Evolutionary conservation across 2,329 filamentous ascomycete genomes (phyloP), one percentile per base, ranked within the genome.

Genomic region (Penicillium verrucosum): DNA sequence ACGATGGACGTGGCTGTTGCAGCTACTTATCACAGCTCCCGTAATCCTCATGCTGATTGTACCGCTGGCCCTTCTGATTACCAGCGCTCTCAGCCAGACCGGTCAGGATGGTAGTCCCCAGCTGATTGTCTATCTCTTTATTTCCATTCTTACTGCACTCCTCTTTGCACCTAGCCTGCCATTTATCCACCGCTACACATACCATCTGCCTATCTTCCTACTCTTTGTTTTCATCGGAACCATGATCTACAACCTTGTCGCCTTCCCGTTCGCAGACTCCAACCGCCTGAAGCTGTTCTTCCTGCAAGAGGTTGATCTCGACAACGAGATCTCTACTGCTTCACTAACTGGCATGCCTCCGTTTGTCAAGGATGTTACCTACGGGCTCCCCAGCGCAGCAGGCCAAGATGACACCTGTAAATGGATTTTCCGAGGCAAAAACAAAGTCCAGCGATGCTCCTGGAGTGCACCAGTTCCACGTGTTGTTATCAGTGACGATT

Each of bases 221-320:
- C 80, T 95, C 29, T 70, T 87, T 12, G 77, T 96, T 9, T 90
- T 92, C 59, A 68, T 85, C 25, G 89, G 81, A 30, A 95, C 91
- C 1, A 76, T 95, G 29, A 82, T 92, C 54, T 97, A 96, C 78
- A 96, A 95, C 69, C 82, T 97, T 5, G 76, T 84, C 2, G 90
- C 89, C 1, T 97, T 96, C 73, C 94, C 94, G 0, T 97, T 97
- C 75, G 94, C 90, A 0, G 77, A 83, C 23, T 82, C 85, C 57
- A 89, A 87, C 70, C 84, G 90, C 37, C 85, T 96, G 73, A 97
- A 97, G 74, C 81, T 93, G 46, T 95, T 87, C 73, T 97, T 97
- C 72, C 79, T 89, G 48, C 92, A 99, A 71, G 83, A 84, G 10
- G 79, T 97, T 46, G 84, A 96, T 63, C 82, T 96, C 10, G 89